Base-by-base conservation (phyloP, 352 stramenopile genomes). In the Pythium biforme region DNA sequence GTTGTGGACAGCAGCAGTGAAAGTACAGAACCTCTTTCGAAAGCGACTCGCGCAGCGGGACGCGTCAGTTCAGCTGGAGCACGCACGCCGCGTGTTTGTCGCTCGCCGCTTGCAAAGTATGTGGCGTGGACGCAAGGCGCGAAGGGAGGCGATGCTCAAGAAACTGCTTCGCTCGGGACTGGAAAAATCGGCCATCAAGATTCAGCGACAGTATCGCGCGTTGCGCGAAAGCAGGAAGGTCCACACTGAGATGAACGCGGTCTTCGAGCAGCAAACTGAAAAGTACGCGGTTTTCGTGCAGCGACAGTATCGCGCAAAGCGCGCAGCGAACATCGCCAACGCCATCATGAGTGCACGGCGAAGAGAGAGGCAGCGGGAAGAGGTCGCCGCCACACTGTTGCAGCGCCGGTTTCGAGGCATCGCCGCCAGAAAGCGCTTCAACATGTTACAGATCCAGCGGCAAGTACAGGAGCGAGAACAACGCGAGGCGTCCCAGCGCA, bases 21-120 rank as follows among this genome's bases (percentile, higher is more conserved):
- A 69, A 43, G 90, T 67, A 2, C 47, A 93, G 71, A 94, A 89
- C 46, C 47, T 90, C 31, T 92, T 80, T 57, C 82, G 82, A 19
- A 46, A 60, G 29, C 70, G 76, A 31, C 63, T 80, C 37, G 82
- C 82, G 12, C 64, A 66, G 14, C 62, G 65, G 25, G 55, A 72
- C 7, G 73, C 73, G 0, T 20, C 72, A 5, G 27, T 65, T 12
- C 59, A 74, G 31, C 71, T 72, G 26, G 79, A 90, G 55, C 68
- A 76, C 11, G 68, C 76, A 0, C 57, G 67, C 15, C 71, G 70
- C 0, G 45, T 81, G 25, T 76, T 73, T 55, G 81, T 90, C 0
- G 74, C 74, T 43, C 64, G 78, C 0, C 66, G 60, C 6, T 53
- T 94, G n/a, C 84, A 94, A 48, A 90, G 77, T 51, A 63, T 85